Percentiles rank a stretch among this genome's conserved stretches.
Evolutionary conservation across 441 rosid genomes (phyloP).

Genomic region (Populus hybrid): DNA sequence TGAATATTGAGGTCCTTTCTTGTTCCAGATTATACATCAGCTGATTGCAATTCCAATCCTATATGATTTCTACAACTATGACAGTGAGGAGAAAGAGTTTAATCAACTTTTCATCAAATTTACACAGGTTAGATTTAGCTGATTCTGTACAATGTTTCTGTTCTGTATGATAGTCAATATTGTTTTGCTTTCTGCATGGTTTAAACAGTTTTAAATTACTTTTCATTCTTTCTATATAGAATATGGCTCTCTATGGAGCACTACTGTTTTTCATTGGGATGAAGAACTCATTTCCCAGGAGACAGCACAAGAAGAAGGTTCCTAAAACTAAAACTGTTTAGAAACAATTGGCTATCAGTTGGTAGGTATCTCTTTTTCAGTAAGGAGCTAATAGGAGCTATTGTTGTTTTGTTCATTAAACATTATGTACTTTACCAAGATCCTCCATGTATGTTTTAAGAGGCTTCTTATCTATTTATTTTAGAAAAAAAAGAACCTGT

Average conservation of each 20-base stretch:
- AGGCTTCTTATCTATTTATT: background rate
- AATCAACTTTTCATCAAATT: slow-evolving; percentile 31
- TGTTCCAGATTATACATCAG: slow-evolving; percentile 30
- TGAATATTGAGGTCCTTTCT: background rate
- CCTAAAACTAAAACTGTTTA: slow-evolving; percentile 28
- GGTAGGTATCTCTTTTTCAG: background rate
- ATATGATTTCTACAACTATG: slow-evolving; percentile 42
- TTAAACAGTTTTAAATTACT: background rate
- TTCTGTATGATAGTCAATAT: background rate
- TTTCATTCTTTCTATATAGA: slow-evolving; percentile 17
- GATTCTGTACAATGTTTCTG: background rate
- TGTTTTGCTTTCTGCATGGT: background rate
- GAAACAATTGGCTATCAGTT: slow-evolving; percentile 3
- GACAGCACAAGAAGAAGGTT: slow-evolving; percentile 34
- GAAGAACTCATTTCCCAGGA: slow-evolving; percentile 38
- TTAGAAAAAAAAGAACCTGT: background rate
- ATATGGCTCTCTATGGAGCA: slow-evolving; percentile 37
- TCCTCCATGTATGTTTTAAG: background rate
- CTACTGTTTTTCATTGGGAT: slow-evolving; percentile 38
- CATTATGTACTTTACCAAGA: background rate
- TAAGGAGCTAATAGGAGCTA: background rate
- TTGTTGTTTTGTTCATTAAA: background rate
- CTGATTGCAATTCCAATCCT: slow-evolving; percentile 26
- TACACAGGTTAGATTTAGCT: slow-evolving; percentile 26
- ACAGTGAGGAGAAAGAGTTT: slow-evolving; percentile 21